A percentile compares a stretch with the other conserved stretches of the same genome.
These are phyloP conservation scores for Neurospora tetrasperma DNA, from an alignment of 495 filamentous ascomycete genomes.

Conservation along the genomic window DNA sequence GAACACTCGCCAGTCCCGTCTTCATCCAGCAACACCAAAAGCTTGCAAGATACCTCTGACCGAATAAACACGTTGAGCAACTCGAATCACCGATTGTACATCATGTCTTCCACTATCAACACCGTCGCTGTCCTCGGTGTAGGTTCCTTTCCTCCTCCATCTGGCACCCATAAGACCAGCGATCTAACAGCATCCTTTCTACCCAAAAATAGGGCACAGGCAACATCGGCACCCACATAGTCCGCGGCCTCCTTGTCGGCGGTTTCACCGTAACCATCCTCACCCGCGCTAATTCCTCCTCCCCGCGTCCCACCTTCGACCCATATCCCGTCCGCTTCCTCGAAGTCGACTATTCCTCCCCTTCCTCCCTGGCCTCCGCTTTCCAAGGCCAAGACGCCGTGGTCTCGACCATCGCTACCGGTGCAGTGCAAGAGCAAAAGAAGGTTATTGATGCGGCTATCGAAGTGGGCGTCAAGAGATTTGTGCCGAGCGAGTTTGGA, in stretches of 20 bases:
- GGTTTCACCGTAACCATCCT: slow-evolving; percentile 51
- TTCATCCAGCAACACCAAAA: neutral
- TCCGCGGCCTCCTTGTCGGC: slow-evolving; percentile 42
- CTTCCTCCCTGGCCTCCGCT: too few species aligned
- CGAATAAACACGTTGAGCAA: neutral
- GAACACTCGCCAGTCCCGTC: too few species aligned
- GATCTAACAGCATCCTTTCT: neutral
- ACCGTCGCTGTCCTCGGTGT: slow-evolving; percentile 44
- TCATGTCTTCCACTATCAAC: slow-evolving; percentile 36
- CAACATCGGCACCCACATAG: slow-evolving; percentile 46
- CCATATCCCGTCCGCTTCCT: slow-evolving; percentile 28
- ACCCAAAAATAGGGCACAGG: slow-evolving; percentile 40
- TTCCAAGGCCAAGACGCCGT: slow-evolving; percentile 48
- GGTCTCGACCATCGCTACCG: slow-evolving; percentile 38
- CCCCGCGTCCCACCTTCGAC: slow-evolving; percentile 16
- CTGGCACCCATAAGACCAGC: neutral
- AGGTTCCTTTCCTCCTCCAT: slow-evolving; percentile 11
- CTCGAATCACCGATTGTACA: neutral
- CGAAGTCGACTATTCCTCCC: slow-evolving; percentile 46
- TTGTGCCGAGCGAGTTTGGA: slow-evolving; percentile 58
- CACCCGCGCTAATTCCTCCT: slow-evolving; percentile 35
- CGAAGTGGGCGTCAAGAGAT: slow-evolving; percentile 48
- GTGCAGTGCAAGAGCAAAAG: slow-evolving; percentile 30
- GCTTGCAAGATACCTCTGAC: neutral
- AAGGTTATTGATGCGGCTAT: slow-evolving; percentile 50